Conservation (phyloP, 345 rosid species). For the Heritiera littoralis region DNA sequence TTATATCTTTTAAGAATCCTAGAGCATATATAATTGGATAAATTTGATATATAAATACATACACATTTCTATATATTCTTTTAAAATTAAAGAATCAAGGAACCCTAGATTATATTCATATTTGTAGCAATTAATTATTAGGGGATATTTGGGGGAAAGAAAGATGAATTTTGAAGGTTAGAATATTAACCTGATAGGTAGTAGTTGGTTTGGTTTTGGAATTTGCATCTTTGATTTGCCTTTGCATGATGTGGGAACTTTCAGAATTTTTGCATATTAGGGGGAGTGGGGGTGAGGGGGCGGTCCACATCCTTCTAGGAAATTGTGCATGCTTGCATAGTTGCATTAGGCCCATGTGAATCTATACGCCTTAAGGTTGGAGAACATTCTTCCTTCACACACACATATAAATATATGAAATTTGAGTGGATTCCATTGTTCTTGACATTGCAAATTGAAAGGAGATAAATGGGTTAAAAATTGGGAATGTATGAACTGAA, state of each 20-base stretch:
- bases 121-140: not conserved
- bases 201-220: conserved; percentile 10
- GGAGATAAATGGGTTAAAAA: not conserved
- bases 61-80: conserved; percentile 14
- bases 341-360: conserved; percentile 38
- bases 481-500: not conserved
- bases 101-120: not conserved
- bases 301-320: conserved; percentile 20
- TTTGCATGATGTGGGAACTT: not conserved
- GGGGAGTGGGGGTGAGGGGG: not conserved
- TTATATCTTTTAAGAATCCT: conserved; percentile 44
- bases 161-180: conserved; percentile 12
- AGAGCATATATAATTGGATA: conserved; percentile 37
- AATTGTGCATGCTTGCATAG: conserved; percentile 20
- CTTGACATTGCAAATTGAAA: conserved; percentile 2
- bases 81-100: conserved; percentile 19
- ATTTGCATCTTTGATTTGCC: not conserved
- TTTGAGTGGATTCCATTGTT: not conserved
- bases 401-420: not conserved
- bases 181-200: conserved; percentile 13
- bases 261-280: conserved; percentile 9
- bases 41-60: conserved; percentile 5
- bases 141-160: conserved; percentile 12
- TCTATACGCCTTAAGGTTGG: no score
- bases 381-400: no score